Base-by-base conservation (phyloP, 495 filamentous ascomycete species). In the Aspergillus homomorphus region DNA sequence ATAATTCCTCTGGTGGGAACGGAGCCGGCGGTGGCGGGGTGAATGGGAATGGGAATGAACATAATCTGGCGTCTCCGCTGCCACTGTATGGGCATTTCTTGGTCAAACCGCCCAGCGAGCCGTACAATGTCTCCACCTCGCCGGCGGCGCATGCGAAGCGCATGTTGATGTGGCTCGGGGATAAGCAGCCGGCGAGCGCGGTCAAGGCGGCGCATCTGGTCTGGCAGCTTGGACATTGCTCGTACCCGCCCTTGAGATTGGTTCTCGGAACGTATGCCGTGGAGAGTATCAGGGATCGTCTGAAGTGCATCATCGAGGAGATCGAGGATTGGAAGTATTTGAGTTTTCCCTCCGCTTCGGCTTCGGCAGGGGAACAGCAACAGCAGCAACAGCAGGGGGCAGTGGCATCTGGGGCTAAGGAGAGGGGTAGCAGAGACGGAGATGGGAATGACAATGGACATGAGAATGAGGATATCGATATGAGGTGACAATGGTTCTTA, bases 191-290 rank as follows among this genome's bases (percentile, higher is more conserved):
- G 3, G 93, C 90, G 9, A 95, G 89, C 63, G 91, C 91, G 10
- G 87, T 96, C 50, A 94, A 94, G 73, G 91, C 91, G 56, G 92
- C 92, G n/a, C 90, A 97, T 78, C 76, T 97, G 59, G 88, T 97
- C 8, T 98, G 94, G 94, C 91, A 98, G 78, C 76, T 98, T 42
- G 94, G 87, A 0, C 94, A 98, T 74, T 98, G 94, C 72, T 84
- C 82, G 16, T 95, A 91, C 66, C 94, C 94, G 49, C 94, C 94
- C 0, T 66, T 98, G 56, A 71, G 94, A 22, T 72, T 98, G 60
- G 78, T 97, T 54, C 68, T 98, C 55, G 94, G 94, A 0, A 92
- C 87, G 44, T 97, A 95, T 74, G 94, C 94, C 0, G 91, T 98
- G 30, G 93, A 98, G 74, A 96, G 91, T 66, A 91, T 97, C 56